These are phyloP conservation scores for Byssochlamys sp. DNA, from an alignment of 2,329 filamentous ascomycete genomes.

Conservation along the genomic window DNA sequence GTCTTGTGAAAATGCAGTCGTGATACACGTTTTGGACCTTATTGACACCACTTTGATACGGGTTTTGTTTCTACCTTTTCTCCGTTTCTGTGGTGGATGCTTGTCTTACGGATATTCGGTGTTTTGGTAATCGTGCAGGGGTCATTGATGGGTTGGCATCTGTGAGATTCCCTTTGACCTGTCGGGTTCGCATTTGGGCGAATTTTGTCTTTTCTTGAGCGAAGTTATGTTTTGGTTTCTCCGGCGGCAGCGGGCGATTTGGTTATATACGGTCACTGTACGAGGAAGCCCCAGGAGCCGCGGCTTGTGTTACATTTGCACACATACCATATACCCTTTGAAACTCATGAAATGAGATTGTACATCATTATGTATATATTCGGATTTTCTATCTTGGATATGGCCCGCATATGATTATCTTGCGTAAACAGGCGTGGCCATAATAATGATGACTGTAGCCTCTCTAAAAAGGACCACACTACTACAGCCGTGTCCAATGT, in stretches of 20 bases:
- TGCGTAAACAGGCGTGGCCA: not conserved
- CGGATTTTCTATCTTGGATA: not conserved
- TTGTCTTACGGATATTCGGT: not conserved
- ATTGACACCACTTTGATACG: not conserved
- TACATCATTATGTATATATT: not conserved
- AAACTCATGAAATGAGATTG: not conserved
- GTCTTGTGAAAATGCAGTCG: not conserved
- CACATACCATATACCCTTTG: not conserved
- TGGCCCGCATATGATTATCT: not conserved
- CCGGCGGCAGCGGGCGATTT: not conserved
- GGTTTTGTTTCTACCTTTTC: not conserved
- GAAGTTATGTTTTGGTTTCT: not conserved
- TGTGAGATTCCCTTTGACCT: not conserved
- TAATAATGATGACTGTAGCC: not conserved
- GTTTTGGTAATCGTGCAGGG: not conserved
- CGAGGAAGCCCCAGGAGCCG: not conserved
- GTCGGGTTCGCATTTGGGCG: not conserved
- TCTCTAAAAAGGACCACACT: not conserved
- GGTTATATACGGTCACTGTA: not conserved
- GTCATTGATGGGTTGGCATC: not conserved
- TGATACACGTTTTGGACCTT: not conserved
- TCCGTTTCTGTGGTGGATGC: not conserved
- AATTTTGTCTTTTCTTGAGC: not conserved
- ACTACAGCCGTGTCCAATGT: constrained; percentile 6
- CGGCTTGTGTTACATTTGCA: not conserved